Evolutionary conservation across 805 yeast genomes (phyloP).

Genomic region (Kodamaea nitidulidarum): DNA sequence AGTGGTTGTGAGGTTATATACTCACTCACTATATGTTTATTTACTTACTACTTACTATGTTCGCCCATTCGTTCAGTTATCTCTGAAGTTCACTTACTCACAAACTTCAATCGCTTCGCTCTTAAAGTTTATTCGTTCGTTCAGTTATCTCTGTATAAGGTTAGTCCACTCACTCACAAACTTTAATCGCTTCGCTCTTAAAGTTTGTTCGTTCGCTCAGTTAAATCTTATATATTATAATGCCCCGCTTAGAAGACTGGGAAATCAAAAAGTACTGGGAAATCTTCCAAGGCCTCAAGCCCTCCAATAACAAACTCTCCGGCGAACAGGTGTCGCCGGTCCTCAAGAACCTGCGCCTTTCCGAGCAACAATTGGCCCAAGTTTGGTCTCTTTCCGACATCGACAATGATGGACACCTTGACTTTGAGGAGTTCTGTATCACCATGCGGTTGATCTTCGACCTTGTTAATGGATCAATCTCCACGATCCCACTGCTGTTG

Average conservation of each 20-base stretch:
- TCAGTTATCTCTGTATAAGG: too few species aligned
- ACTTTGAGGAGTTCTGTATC: constrained; percentile 96
- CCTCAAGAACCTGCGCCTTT: constrained; percentile 81
- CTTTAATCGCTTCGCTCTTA: not conserved
- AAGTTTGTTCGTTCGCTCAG: not conserved
- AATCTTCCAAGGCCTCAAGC: constrained; percentile 85
- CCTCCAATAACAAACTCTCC: constrained; percentile 69
- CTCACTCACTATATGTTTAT: too few species aligned
- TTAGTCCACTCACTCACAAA: too few species aligned
- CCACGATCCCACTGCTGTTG: constrained; percentile 61
- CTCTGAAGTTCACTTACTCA: too few species aligned
- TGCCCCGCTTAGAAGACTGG: constrained; percentile 84
- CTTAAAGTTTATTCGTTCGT: too few species aligned
- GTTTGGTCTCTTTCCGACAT: constrained; percentile 93
- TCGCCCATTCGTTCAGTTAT: too few species aligned
- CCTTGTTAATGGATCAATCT: constrained; percentile 64
- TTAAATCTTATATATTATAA: constrained; percentile 8
- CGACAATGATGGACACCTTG: constrained; percentile 86
- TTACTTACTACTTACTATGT: too few species aligned
- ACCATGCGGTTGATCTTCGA: constrained; percentile 96
- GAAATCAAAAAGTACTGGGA: constrained; percentile 98
- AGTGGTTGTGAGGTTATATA: not conserved
- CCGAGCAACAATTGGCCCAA: constrained; percentile 69
- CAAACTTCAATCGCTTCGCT: too few species aligned
- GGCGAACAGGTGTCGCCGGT: constrained; percentile 86